Percentiles rank a stretch among this genome's conserved stretches.
Conservation (phyloP, 2,329 filamentous ascomycete species). For the Albophoma yamanashiensis region DNA sequence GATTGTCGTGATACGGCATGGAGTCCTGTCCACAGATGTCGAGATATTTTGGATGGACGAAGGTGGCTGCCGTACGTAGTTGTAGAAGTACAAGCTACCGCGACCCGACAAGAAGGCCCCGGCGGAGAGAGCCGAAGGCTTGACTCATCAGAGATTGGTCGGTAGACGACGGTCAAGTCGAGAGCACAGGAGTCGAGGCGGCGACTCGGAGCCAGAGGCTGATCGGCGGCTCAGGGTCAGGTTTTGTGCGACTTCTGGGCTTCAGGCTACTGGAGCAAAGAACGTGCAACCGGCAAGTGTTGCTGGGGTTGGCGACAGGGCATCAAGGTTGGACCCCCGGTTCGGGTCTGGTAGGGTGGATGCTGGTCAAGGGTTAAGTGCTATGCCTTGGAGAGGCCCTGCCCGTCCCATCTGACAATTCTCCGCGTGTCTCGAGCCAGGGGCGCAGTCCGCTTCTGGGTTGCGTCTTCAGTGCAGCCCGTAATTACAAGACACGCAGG, state of each 20-base stretch:
- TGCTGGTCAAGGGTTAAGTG: slow-evolving; percentile 25
- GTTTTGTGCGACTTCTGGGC: slow-evolving; percentile 40
- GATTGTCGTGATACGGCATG: slow-evolving; percentile 37
- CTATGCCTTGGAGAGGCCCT: slow-evolving; percentile 21
- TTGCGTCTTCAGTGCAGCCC: slow-evolving; percentile 8
- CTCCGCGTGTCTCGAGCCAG: slow-evolving; percentile 21
- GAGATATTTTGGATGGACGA: slow-evolving; percentile 18
- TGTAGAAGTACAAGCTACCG: slow-evolving; percentile 28
- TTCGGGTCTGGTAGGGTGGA: slow-evolving; percentile 23
- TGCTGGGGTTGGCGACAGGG: slow-evolving; percentile 28
- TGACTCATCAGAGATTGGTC: slow-evolving; percentile 8
- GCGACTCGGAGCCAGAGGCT: slow-evolving; percentile 18
- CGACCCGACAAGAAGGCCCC: slow-evolving; percentile 13
- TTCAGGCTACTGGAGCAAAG: slow-evolving; percentile 22
- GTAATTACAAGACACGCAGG: slow-evolving; percentile 13
- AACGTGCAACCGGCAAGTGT: slow-evolving; percentile 31
- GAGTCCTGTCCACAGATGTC: slow-evolving; percentile 34
- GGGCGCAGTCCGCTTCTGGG: slow-evolving; percentile 8
- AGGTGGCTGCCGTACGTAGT: slow-evolving; percentile 22
- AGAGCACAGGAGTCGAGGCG: slow-evolving; percentile 11
- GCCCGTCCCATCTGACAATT: slow-evolving; percentile 22
- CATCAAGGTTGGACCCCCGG: slow-evolving; percentile 22
- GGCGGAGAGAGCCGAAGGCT: slow-evolving; percentile 1
- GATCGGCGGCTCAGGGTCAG: slow-evolving; percentile 31
- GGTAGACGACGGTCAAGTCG: slow-evolving; percentile 13